phyloP scores from a whole-genome alignment of 371 early-diverging fungal genomes.

The Mucor circinelloides region DNA sequence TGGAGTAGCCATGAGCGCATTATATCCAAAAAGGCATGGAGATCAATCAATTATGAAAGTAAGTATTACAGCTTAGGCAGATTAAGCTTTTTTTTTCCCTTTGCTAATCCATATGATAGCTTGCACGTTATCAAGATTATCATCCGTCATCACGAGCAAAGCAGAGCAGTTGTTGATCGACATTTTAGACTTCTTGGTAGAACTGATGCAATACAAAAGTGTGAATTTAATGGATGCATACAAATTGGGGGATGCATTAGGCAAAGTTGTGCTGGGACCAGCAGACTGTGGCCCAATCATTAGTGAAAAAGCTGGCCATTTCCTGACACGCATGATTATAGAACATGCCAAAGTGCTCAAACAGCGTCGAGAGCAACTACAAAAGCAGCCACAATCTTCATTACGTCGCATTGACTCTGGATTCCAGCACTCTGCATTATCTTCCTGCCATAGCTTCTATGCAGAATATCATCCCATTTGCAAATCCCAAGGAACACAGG shows the following conservation, averaged over 20 bases:
- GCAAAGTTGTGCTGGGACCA: slow-evolving; percentile 48
- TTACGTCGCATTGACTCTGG: slow-evolving; percentile 33
- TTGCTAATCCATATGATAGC: slow-evolving; percentile 21
- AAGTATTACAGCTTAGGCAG: neutral
- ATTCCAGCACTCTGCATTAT: slow-evolving; percentile 8
- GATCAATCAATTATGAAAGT: slow-evolving; percentile 53
- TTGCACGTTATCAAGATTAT: slow-evolving; percentile 40
- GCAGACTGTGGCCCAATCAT: slow-evolving; percentile 47
- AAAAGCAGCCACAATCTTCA: slow-evolving; percentile 4
- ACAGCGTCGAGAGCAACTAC: slow-evolving; percentile 9
- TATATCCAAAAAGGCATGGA: slow-evolving; percentile 46
- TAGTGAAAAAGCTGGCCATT: slow-evolving; percentile 46
- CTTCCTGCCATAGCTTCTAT: slow-evolving; percentile 7
- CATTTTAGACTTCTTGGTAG: slow-evolving; percentile 46
- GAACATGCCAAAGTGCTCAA: slow-evolving; percentile 39
- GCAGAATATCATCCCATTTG: slow-evolving; percentile 27
- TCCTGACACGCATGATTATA: slow-evolving; percentile 49
- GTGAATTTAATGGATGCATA: slow-evolving; percentile 46
- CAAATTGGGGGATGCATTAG: slow-evolving; percentile 49
- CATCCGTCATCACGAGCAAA: slow-evolving; percentile 27
- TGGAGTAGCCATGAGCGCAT: slow-evolving; percentile 51
- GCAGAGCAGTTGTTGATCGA: slow-evolving; percentile 37
- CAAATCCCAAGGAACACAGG: slow-evolving; percentile 37
- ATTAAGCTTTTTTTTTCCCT: neutral
- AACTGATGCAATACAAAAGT: slow-evolving; percentile 43